A percentile compares a stretch with the other conserved stretches of the same genome.
Evolutionary conservation across 306 rosid genomes (phyloP).

Genomic region (Phaseolus lunatus): DNA sequence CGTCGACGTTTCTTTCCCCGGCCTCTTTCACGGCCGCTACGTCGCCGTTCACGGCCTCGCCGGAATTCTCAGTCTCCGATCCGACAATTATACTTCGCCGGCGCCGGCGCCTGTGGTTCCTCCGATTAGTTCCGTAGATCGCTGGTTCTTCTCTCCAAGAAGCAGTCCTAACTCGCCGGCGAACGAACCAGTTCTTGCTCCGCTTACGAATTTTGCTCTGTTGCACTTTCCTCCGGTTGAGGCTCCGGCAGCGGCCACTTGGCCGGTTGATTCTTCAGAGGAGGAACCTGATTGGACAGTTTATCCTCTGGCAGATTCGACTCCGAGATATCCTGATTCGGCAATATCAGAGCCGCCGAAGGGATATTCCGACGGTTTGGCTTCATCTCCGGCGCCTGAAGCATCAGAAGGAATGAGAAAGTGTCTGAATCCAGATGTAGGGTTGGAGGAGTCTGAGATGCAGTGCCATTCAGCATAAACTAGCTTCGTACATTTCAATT

Average conservation of each 20-base stretch:
- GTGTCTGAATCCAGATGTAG: slow-evolving; percentile 33
- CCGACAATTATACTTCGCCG: not conserved
- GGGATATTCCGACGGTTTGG: slow-evolving; percentile 11
- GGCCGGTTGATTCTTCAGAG: not conserved
- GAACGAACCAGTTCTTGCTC: slow-evolving; percentile 38
- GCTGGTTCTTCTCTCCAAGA: slow-evolving; percentile 36
- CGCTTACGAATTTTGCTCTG: not conserved
- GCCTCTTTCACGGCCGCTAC: slow-evolving; percentile 43
- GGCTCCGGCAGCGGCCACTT: slow-evolving; percentile 19
- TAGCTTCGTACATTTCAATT: not conserved
- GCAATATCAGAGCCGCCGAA: slow-evolving; percentile 39
- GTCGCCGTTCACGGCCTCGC: slow-evolving; percentile 54
- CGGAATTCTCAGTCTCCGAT: slow-evolving; percentile 42
- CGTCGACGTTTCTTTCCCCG: slow-evolving; percentile 47
- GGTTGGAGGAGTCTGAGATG: not conserved
- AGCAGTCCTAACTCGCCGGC: not conserved
- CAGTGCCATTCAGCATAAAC: slow-evolving; percentile 36
- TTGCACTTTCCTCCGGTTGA: not conserved
- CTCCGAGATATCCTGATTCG: slow-evolving; percentile 22
- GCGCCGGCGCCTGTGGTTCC: slow-evolving; percentile 1
- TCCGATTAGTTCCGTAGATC: slow-evolving; percentile 19
- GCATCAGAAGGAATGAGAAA: slow-evolving; percentile 19
- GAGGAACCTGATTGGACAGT: not conserved
- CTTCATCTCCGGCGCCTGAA: slow-evolving; percentile 30
- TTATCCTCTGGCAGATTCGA: slow-evolving; percentile 5